Evolutionary conservation across 805 yeast genomes (phyloP).

Genomic region (Kodamaea sagamina): DNA sequence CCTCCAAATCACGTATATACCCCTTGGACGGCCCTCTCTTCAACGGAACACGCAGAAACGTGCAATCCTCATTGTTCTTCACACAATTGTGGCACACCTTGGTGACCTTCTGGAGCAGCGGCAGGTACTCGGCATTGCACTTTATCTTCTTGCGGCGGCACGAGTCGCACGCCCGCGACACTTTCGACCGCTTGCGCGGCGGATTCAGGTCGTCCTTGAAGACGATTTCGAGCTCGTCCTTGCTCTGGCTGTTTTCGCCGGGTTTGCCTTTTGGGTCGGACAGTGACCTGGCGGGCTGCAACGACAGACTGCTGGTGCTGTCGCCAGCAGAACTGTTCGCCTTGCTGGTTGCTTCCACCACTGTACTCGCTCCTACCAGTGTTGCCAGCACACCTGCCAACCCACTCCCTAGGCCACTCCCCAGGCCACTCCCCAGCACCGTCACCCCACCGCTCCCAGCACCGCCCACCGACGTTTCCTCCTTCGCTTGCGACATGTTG

Average conservation of each 20-base stretch:
- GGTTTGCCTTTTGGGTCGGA: no score
- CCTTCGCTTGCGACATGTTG: no score
- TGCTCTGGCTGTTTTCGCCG: neutral
- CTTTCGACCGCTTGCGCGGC: slow-evolving; percentile 65
- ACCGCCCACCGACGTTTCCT: no score
- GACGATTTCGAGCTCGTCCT: neutral
- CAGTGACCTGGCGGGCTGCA: no score
- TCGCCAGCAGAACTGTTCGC: no score
- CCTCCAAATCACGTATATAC: slow-evolving; percentile 48
- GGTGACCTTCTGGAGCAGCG: slow-evolving; percentile 47
- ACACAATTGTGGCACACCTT: slow-evolving; percentile 63
- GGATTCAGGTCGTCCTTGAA: slow-evolving; percentile 15
- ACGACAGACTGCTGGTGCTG: no score
- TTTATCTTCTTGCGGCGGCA: slow-evolving; percentile 73
- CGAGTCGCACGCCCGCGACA: slow-evolving; percentile 79
- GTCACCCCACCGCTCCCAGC: neutral
- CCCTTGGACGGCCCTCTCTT: slow-evolving; percentile 84
- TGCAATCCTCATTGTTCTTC: slow-evolving; percentile 60
- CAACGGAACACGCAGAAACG: slow-evolving; percentile 69
- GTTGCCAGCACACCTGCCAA: no score
- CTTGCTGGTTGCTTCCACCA: no score
- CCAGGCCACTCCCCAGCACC: no score
- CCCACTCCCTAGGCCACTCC: no score
- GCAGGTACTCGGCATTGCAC: slow-evolving; percentile 62
- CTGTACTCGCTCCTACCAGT: no score